Percentiles rank a stretch among this genome's conserved stretches.
These are phyloP conservation scores for Collybia mongolica DNA, from an alignment of 768 basidiomycete species.

Conservation along the genomic window DNA sequence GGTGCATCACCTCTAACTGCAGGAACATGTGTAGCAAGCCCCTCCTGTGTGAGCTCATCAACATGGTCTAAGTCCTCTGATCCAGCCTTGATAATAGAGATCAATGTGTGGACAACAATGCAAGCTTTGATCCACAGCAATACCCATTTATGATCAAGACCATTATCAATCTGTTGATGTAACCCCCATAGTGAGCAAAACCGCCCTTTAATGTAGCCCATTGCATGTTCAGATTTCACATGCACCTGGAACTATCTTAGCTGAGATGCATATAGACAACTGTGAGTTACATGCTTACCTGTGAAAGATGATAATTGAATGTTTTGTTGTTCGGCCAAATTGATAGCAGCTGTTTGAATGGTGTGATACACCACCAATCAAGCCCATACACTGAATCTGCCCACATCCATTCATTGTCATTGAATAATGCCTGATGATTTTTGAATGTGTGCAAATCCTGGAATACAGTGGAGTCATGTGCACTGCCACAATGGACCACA, in stretches of 20 bases:
- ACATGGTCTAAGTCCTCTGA: conserved; percentile 4
- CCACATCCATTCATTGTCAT: conserved; percentile 14
- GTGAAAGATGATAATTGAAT: too few relatives aligned
- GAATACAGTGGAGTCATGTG: conserved; percentile 31
- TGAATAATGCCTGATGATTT: conserved; percentile 18
- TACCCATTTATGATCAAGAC: conserved; percentile 12
- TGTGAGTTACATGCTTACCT: too few relatives aligned
- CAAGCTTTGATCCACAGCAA: conserved; percentile 18
- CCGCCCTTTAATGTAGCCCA: too few relatives aligned
- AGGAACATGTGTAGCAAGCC: too few relatives aligned
- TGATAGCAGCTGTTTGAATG: too few relatives aligned
- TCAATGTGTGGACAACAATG: conserved; percentile 19
- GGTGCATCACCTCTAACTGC: too few relatives aligned
- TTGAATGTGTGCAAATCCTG: conserved; percentile 15
- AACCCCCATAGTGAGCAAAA: too few relatives aligned
- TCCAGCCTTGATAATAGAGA: background rate
- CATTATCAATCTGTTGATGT: conserved; percentile 24
- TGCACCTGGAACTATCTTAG: too few relatives aligned
- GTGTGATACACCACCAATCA: conserved; percentile 22
- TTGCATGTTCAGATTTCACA: too few relatives aligned
- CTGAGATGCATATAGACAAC: too few relatives aligned
- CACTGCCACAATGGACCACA: conserved; percentile 27
- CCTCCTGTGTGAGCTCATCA: background rate
- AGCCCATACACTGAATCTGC: background rate
- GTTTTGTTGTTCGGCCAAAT: too few relatives aligned